Evolutionary conservation across 306 rosid species (phyloP).

Genomic region (Vigna reflexopilosa): DNA sequence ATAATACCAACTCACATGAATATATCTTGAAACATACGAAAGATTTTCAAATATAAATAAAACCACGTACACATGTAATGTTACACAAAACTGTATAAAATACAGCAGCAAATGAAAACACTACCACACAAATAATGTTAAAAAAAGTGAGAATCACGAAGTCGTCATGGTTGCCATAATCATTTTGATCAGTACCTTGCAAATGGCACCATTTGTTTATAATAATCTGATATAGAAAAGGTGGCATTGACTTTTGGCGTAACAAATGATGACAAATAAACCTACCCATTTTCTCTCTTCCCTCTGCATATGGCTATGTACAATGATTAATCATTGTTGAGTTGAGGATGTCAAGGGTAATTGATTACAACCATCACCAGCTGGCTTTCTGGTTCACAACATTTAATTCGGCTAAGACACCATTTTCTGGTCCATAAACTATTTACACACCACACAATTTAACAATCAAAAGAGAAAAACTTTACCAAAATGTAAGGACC

Average conservation of each 20-base stretch:
- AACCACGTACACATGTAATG: neutral
- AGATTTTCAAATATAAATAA: neutral
- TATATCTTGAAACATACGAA: neutral
- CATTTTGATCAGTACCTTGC: neutral
- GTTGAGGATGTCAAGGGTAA: slow-evolving; percentile 13
- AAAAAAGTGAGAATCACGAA: slow-evolving; percentile 10
- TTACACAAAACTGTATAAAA: neutral
- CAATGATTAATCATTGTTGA: slow-evolving; percentile 31
- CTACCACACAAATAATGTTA: neutral
- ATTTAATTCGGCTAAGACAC: neutral
- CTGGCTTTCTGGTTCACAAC: slow-evolving; percentile 1
- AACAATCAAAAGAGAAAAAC: neutral
- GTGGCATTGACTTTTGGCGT: slow-evolving; percentile 38
- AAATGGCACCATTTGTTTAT: neutral
- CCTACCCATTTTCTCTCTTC: neutral
- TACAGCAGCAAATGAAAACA: neutral
- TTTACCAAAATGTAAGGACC: neutral
- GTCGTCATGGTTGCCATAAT: slow-evolving; percentile 12
- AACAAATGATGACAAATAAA: slow-evolving; percentile 39
- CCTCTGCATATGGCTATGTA: neutral
- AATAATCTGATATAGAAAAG: neutral
- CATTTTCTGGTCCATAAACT: neutral
- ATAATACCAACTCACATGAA: neutral
- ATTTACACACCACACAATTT: neutral
- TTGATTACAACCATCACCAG: slow-evolving; percentile 22